A percentile compares a stretch with the other conserved stretches of the same genome.
These are phyloP conservation scores for Nannochloropsis granulata DNA, from an alignment of 108 stramenopile species.

Conservation along the genomic window DNA sequence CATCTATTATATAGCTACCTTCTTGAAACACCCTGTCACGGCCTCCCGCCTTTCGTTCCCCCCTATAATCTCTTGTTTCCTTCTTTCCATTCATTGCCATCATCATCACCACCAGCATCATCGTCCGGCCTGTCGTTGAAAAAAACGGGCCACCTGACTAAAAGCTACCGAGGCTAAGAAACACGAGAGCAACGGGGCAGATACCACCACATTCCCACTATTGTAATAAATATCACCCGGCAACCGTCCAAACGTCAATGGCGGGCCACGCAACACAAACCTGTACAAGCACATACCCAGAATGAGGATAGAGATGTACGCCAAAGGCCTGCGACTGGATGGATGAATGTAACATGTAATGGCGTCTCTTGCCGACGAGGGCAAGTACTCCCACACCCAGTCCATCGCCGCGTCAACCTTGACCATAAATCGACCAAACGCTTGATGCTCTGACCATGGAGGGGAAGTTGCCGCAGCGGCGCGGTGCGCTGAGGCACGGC, in stretches of 20 bases:
- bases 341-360: neutral
- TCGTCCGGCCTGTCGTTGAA: neutral
- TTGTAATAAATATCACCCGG: neutral
- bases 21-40: no score
- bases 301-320: neutral
- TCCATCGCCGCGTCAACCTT: neutral
- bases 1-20: no score
- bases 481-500: neutral
- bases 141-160: neutral
- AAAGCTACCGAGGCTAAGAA: neutral
- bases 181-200: neutral
- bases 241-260: neutral
- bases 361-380: neutral
- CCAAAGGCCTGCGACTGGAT: neutral
- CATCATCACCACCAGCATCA: no score
- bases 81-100: no score
- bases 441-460: neutral
- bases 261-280: neutral
- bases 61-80: no score
- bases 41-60: no score
- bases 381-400: neutral
- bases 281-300: neutral
- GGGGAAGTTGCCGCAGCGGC: neutral
- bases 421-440: neutral
- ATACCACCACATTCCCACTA: neutral